Evolutionary conservation across 805 yeast genomes (phyloP).

Genomic region (Wickerhamiella siamensis): DNA sequence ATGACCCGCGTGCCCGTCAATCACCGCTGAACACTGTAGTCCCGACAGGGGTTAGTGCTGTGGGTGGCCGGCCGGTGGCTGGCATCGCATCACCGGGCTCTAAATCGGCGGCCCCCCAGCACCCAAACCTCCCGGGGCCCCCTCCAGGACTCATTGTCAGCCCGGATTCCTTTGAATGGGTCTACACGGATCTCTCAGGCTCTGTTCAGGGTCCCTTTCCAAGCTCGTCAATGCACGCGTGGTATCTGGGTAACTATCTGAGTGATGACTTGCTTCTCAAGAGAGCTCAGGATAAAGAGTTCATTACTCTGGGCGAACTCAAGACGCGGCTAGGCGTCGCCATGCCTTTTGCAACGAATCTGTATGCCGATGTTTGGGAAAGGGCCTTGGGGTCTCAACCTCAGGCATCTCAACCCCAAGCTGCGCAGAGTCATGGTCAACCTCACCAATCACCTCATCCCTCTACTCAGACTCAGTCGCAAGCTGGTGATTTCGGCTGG

Average conservation of each 20-base stretch:
- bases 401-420: neutral
- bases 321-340: conserved; percentile 35
- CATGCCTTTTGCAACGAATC: conserved; percentile 40
- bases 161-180: conserved; percentile 37
- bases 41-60: too few species aligned
- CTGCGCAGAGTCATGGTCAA: too few species aligned
- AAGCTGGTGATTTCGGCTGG: neutral
- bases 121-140: too few species aligned
- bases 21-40: too few species aligned
- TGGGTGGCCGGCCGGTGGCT: too few species aligned
- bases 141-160: too few species aligned
- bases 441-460: too few species aligned
- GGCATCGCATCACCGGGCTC: too few species aligned
- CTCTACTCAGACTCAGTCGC: neutral
- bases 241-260: conserved; percentile 34
- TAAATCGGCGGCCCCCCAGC: too few species aligned
- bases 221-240: conserved; percentile 60
- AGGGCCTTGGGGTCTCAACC: neutral
- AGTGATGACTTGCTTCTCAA: conserved; percentile 41
- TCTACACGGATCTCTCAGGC: conserved; percentile 56
- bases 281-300: conserved; percentile 41
- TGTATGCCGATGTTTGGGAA: conserved; percentile 14
- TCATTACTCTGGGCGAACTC: conserved; percentile 39
- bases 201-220: conserved; percentile 70
- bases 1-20: neutral